Conservation (phyloP, 2,329 filamentous ascomycete genomes). For the Sporothrix pallida region DNA sequence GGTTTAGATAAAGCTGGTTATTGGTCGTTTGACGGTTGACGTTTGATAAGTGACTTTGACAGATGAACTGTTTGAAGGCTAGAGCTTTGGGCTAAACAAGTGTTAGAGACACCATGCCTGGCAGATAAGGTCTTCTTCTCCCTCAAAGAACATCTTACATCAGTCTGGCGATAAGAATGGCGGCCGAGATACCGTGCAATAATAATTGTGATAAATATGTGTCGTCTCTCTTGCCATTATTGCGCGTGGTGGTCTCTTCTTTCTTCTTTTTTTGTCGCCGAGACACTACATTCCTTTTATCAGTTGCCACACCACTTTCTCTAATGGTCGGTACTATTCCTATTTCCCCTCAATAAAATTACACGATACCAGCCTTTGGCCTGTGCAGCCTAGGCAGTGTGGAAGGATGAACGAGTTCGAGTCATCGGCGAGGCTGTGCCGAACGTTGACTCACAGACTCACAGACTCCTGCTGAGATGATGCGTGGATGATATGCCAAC, state of each 20-base stretch:
- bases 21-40: background rate
- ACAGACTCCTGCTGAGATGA: background rate
- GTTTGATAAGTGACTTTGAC: background rate
- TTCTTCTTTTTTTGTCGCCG: background rate
- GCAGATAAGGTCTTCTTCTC: background rate
- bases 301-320: background rate
- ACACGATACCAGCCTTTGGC: no score
- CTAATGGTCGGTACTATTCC: background rate
- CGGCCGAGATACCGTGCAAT: background rate
- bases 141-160: background rate
- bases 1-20: background rate
- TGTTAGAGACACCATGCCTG: background rate
- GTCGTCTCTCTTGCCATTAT: background rate
- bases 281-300: constrained; percentile 3
- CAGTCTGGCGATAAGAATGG: constrained; percentile 4
- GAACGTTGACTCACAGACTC: background rate
- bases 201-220: background rate
- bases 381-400: background rate
- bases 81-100: background rate
- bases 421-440: constrained; percentile 27
- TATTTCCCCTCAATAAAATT: background rate
- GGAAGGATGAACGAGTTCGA: background rate
- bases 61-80: no score
- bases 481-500: no score
- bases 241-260: background rate